Base-by-base conservation (phyloP, 2,329 filamentous ascomycete species). In the Sclerotinia sclerotiorum region DNA sequence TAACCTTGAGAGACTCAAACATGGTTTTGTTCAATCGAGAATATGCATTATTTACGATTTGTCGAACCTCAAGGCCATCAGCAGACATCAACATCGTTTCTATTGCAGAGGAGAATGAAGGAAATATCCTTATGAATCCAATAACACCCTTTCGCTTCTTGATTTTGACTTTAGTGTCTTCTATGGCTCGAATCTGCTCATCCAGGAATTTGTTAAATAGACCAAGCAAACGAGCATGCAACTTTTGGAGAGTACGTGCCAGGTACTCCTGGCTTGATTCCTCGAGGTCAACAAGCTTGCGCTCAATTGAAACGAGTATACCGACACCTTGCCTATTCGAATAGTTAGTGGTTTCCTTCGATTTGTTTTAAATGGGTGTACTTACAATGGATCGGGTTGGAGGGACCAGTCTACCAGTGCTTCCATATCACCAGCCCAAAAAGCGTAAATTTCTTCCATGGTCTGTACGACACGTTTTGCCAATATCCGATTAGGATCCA, bases 121-220 rank as follows among this genome's bases (percentile, higher is more conserved):
- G 95, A 82, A 98, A 98, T 52, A 94, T 90, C 72, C 92, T 91
- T 82, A 98, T 94, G 79, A 98, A 98, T 21, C 90, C 89, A 75
- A 98, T 97, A 68, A 99, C 92, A 15, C 95, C 94, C 81, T 96
- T 97, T 73, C 95, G 90, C 83, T 98, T 98, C 83, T 97, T 97
- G 80, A 97, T 93, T 83, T 97, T 97, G 79, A 99, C 94, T 80
- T 98, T 98, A 51, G 94, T 98, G 70, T 98, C 95, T 80, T 98
- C 95, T 72, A 98, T 97, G 6, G 93, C 94, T 35, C 92, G 91
- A 69, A 98, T 91, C 78, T 99, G 95, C 72, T 97, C 93, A 73
- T 98, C 94, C 11, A 98, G 88, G 74, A 98, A 97, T 71, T 92
- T 93, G 70, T 85, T 88, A 81, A 97, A 97, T 3, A 92, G 86